A percentile compares a stretch with the other conserved stretches of the same genome.
phyloP scores from a whole-genome alignment of 2,329 filamentous ascomycete genomes.

The Phialophora tarda region DNA sequence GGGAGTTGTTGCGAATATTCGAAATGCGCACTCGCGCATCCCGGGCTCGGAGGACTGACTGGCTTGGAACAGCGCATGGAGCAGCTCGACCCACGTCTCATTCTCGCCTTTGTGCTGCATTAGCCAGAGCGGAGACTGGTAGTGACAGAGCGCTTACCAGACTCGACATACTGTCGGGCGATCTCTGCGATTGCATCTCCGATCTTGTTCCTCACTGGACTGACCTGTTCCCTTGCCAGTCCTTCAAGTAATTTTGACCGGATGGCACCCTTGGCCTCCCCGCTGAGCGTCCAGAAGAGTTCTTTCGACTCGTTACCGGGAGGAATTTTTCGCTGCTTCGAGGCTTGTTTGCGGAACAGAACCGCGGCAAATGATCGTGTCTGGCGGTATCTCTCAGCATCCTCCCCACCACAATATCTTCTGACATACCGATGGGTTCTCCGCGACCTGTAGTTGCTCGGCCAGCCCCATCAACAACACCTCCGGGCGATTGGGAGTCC shows the following conservation, averaged over 20 bases:
- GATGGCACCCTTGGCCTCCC: conserved; percentile 76
- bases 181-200: conserved; percentile 97
- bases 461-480: conserved; percentile 90
- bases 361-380: conserved; percentile 90
- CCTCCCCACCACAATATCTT: neutral
- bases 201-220: conserved; percentile 87
- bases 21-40: conserved; percentile 89
- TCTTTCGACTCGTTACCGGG: conserved; percentile 74
- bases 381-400: conserved; percentile 55
- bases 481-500: conserved; percentile 81
- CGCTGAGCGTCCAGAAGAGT: conserved; percentile 79
- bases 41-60: conserved; percentile 84
- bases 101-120: conserved; percentile 56
- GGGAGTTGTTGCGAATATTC: conserved; percentile 93
- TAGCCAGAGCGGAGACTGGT: conserved; percentile 20
- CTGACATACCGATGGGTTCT: conserved; percentile 70
- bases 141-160: conserved; percentile 63
- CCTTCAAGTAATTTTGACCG: conserved; percentile 81
- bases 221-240: conserved; percentile 73
- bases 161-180: conserved; percentile 91
- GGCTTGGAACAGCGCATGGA: conserved; percentile 83
- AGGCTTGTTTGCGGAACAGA: conserved; percentile 90
- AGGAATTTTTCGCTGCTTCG: conserved; percentile 78
- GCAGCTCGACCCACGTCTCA: conserved; percentile 86
- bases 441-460: conserved; percentile 84